A percentile compares a stretch with the other conserved stretches of the same genome.
These are phyloP conservation scores for Gelatoporia subvermispora DNA, from an alignment of 768 basidiomycete genomes.

Conservation along the genomic window DNA sequence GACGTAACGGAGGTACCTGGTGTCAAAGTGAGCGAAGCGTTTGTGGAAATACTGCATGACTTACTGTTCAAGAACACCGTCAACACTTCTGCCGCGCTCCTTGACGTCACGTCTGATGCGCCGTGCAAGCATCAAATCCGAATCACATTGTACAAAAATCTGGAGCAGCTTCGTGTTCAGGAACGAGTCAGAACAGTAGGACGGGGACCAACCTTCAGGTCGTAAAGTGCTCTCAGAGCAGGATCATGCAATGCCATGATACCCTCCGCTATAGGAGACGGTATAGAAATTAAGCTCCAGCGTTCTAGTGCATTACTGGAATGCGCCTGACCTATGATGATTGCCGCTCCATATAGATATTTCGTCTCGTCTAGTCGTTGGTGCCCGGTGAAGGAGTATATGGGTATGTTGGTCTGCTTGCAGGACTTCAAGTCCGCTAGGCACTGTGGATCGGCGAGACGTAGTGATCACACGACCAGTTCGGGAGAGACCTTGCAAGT, in stretches of 20 bases:
- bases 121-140: conserved; percentile 95
- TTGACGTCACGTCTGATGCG: conserved; percentile 83
- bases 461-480: neutral
- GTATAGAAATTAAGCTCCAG: neutral
- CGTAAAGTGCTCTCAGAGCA: conserved; percentile 73
- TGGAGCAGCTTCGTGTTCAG: conserved; percentile 19
- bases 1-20: conserved; percentile 87
- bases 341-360: conserved; percentile 89
- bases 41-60: conserved; percentile 15
- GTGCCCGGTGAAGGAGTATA: conserved; percentile 92
- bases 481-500: neutral
- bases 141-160: conserved; percentile 91
- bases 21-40: neutral
- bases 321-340: conserved; percentile 67
- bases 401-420: conserved; percentile 81
- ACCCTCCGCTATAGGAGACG: conserved; percentile 63
- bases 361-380: conserved; percentile 75
- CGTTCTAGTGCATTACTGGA: neutral
- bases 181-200: neutral
- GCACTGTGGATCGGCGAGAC: conserved; percentile 47
- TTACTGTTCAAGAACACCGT: conserved; percentile 86
- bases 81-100: conserved; percentile 82
- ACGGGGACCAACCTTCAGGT: conserved; percentile 67
- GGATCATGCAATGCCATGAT: conserved; percentile 88
- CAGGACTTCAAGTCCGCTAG: conserved; percentile 81